Percentiles rank a stretch among this genome's conserved stretches.
Conservation (phyloP, 352 stramenopile species). For the Thraustochytrium sp. region DNA sequence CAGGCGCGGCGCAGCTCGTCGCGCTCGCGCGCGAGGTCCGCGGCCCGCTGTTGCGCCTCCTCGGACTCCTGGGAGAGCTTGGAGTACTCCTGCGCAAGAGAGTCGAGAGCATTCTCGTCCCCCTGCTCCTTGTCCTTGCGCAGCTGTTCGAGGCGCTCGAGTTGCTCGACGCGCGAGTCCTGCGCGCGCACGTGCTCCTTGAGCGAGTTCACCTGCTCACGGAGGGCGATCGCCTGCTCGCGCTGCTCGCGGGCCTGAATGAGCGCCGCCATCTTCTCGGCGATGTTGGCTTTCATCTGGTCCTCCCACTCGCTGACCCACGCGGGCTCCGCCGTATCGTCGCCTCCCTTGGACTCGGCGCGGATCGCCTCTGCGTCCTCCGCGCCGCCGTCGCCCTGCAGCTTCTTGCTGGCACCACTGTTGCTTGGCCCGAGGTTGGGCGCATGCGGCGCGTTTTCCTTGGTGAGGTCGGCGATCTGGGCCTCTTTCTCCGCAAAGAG, state of each 20-base stretch:
- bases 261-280: slow-evolving; percentile 11
- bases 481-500: slow-evolving; percentile 21
- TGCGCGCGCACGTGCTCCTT: slow-evolving; percentile 9
- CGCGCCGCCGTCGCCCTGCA: neutral
- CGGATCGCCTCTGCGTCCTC: neutral
- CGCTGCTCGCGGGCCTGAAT: neutral
- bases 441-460: neutral
- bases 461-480: neutral
- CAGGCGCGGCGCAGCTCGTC: neutral
- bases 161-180: neutral
- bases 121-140: neutral
- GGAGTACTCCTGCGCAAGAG: slow-evolving; percentile 12
- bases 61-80: slow-evolving; percentile 37
- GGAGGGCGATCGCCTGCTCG: neutral
- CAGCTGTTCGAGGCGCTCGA: neutral
- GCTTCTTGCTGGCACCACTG: neutral
- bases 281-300: slow-evolving; percentile 31
- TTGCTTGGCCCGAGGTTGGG: neutral
- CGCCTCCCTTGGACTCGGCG: neutral
- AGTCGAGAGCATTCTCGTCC: neutral
- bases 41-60: neutral
- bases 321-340: neutral
- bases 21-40: neutral
- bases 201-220: neutral
- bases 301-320: slow-evolving; percentile 24